A percentile compares a stretch with the other conserved stretches of the same genome.
phyloP scores from a whole-genome alignment of 306 rosid genomes.

The Alnus rubra region DNA sequence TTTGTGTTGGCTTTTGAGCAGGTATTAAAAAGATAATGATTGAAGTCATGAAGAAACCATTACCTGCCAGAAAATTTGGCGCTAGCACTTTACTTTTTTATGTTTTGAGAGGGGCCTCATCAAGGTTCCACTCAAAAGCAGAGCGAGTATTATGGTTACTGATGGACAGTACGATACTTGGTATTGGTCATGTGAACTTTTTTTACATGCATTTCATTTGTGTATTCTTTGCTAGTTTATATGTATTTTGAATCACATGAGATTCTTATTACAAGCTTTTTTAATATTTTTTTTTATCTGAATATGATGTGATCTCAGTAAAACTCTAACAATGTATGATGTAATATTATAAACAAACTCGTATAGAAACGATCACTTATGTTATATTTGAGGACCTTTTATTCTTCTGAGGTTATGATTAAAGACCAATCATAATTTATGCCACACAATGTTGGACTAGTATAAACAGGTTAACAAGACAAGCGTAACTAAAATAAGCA shows the following conservation, averaged over 20 bases:
- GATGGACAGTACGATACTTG: conserved; percentile 46
- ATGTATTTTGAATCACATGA: not conserved
- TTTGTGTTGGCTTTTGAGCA: conserved; percentile 15
- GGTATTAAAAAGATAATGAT: conserved; percentile 44
- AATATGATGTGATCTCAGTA: not conserved
- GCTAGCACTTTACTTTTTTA: conserved; percentile 61
- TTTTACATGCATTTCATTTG: not conserved
- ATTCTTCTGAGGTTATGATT: too few species aligned
- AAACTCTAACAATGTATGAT: not conserved
- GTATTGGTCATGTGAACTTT: conserved; percentile 35
- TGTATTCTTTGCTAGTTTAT: not conserved
- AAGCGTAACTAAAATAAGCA: too few species aligned
- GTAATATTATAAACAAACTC: not conserved
- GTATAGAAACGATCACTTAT: too few species aligned
- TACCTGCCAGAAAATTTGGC: conserved; percentile 51
- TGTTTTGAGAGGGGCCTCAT: conserved; percentile 70
- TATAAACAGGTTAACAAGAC: too few species aligned
- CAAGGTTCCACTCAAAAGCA: conserved; percentile 87
- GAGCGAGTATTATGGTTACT: conserved; percentile 60
- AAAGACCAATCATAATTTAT: not conserved
- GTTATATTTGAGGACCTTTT: too few species aligned
- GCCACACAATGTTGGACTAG: not conserved
- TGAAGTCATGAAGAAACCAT: conserved; percentile 70
- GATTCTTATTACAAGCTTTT: not conserved
- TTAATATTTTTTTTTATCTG: not conserved